These are phyloP conservation scores for Neoboletus magnificus DNA, from an alignment of 768 basidiomycete genomes.

Conservation along the genomic window DNA sequence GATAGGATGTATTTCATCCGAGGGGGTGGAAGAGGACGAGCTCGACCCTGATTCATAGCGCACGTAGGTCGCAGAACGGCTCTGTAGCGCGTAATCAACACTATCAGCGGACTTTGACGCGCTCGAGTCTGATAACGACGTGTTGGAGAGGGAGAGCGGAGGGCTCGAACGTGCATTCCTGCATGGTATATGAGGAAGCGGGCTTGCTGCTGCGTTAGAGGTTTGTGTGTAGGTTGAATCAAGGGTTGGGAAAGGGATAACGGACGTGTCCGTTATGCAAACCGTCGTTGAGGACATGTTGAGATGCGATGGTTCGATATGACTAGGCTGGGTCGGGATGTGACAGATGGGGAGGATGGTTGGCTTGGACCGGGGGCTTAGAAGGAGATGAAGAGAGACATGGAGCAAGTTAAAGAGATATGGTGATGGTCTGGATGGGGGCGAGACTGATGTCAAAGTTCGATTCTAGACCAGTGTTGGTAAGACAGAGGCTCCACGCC, in stretches of 20 bases:
- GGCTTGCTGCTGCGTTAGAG: slow-evolving; percentile 54
- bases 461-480: slow-evolving; percentile 8
- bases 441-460: slow-evolving; percentile 10
- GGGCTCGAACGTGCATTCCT: slow-evolving; percentile 30
- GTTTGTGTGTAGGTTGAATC: slow-evolving; percentile 29
- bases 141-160: slow-evolving; percentile 12
- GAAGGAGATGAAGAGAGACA: slow-evolving; percentile 16
- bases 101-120: slow-evolving; percentile 2
- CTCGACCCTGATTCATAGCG: slow-evolving; percentile 31
- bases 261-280: slow-evolving; percentile 25
- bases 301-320: not conserved
- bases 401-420: slow-evolving; percentile 10
- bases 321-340: not conserved
- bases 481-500: slow-evolving; percentile 9
- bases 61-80: not conserved
- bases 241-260: slow-evolving; percentile 26
- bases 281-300: slow-evolving; percentile 24
- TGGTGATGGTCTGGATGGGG: not conserved
- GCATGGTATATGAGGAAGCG: slow-evolving; percentile 65
- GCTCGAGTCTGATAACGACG: slow-evolving; percentile 8
- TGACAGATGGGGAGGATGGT: not conserved
- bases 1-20: slow-evolving; percentile 36
- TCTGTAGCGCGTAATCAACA: slow-evolving; percentile 2
- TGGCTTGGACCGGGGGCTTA: slow-evolving; percentile 11
- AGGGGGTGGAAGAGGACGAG: slow-evolving; percentile 37